These are phyloP conservation scores for Leccinum pellstonianum DNA, from an alignment of 768 basidiomycete species.

Conservation along the genomic window DNA sequence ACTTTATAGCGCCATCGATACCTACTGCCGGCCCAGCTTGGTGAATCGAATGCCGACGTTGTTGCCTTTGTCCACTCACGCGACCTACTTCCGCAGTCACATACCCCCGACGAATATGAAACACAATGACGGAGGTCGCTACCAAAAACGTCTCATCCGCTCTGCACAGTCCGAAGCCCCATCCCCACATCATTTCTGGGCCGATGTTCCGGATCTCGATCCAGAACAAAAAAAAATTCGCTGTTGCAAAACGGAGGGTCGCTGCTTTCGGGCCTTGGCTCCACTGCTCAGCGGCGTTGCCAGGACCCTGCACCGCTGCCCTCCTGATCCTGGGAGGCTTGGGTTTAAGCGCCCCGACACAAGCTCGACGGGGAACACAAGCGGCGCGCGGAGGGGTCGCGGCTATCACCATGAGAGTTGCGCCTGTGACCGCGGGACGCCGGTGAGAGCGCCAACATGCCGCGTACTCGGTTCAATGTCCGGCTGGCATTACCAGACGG, in stretches of 20 bases:
- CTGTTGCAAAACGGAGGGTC: conserved; percentile 30
- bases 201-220: conserved; percentile 32
- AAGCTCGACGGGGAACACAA: conserved; percentile 11
- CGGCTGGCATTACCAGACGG: neutral
- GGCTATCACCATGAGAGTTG: conserved; percentile 8
- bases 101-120: conserved; percentile 1
- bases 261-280: conserved; percentile 21
- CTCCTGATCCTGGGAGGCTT: conserved; percentile 9
- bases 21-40: conserved; percentile 23
- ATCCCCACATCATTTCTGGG: conserved; percentile 27
- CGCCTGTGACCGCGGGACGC: neutral
- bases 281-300: conserved; percentile 32
- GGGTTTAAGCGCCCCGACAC: conserved; percentile 13
- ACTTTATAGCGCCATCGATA: conserved; percentile 29
- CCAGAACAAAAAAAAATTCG: conserved; percentile 20
- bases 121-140: conserved; percentile 1
- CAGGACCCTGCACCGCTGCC: conserved; percentile 23
- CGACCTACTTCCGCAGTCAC: neutral
- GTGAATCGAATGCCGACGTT: conserved; percentile 21
- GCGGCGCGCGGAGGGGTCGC: conserved; percentile 28
- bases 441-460: neutral
- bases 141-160: conserved; percentile 10
- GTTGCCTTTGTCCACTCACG: conserved; percentile 15
- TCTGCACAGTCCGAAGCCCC: conserved; percentile 13
- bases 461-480: neutral